Evolutionary conservation across 108 stramenopile species (phyloP), one percentile per base, ranked within the genome.

Genomic region (Cylindrotheca closterium): DNA sequence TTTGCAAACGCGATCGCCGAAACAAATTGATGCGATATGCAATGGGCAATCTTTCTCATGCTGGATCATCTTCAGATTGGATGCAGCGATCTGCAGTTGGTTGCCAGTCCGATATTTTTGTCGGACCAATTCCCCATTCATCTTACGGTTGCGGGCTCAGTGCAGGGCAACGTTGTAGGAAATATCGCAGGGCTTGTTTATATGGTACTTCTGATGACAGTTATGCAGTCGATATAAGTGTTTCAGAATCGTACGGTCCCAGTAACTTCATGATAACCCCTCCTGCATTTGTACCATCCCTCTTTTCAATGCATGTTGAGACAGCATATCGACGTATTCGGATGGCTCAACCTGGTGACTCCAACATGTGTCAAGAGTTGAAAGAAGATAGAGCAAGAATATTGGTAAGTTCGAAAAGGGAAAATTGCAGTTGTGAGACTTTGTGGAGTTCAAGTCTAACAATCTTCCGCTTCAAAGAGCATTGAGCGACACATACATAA

Each of bases 11-110:
- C 28, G 58, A 42, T 25, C n/a, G n/a, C 17, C 21, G 34, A 47
- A 46, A 34, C 15, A 45, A 60, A 29, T 12, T n/a, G 28, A 51
- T 37, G 21, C 58, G 58, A 2, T 69, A 26, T 17, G 4, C 62
- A 17, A 45, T 71, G 7, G 77, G 77, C 2, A 54, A 46, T 18
- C 18, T 63, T 51, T 67, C 59, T 30, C 55, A 60, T 47, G 55
- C 65, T 4, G 77, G 77, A 17, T 62, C 49, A 22, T 49, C 65
- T 24, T 51, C 58, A 10, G 66, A 71, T 33, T 78, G 77, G 77
- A 63, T 71, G 51, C 66, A 67, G 32, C 58, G 61, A 32, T 67
- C 77, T 18, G 56, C 65, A 2, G 49, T 55, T 19, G 70, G 65
- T 28, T 54, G 58, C 24, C 68, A 71, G 58, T 22, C 47, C 8